These are phyloP conservation scores for button mushroom (Agaricus bisporus) DNA, from an alignment of 768 basidiomycete species.

Conservation along the genomic window DNA sequence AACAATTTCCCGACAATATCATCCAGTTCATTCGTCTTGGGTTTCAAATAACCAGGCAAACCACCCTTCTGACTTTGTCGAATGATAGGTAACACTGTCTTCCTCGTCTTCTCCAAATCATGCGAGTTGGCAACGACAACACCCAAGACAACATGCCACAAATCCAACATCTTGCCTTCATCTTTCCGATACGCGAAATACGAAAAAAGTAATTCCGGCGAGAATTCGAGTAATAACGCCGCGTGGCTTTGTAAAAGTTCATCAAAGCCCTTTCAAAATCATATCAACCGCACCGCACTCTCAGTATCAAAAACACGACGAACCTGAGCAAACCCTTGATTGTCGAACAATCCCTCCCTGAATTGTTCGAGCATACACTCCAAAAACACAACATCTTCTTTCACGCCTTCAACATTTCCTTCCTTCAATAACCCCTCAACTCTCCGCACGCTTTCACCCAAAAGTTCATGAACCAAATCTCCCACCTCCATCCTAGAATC, in stretches of 20 bases:
- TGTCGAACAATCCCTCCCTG: conserved; percentile 41
- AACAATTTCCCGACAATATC: conserved; percentile 32
- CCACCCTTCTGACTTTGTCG: conserved; percentile 28
- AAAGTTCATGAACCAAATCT: conserved; percentile 25
- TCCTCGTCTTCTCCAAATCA: conserved; percentile 13
- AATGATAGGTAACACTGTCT: conserved; percentile 21
- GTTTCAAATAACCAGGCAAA: conserved; percentile 41
- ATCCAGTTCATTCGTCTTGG: conserved; percentile 40
- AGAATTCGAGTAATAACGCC: conserved; percentile 27
- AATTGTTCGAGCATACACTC: conserved; percentile 45
- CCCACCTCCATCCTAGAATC: conserved; percentile 19
- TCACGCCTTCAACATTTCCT: neutral
- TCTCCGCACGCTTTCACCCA: conserved; percentile 26
- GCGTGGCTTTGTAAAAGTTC: conserved; percentile 16
- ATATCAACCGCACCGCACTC: neutral
- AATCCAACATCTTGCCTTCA: conserved; percentile 20
- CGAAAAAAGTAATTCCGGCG: conserved; percentile 39
- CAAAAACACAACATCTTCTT: conserved; percentile 1
- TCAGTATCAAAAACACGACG: conserved; percentile 11
- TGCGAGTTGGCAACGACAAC: conserved; percentile 28
- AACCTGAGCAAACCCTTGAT: conserved; percentile 38
- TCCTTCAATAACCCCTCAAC: conserved; percentile 19
- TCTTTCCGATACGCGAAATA: conserved; percentile 45
- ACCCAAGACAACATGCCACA: conserved; percentile 47
- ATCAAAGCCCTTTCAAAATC: conserved; percentile 37